Evolutionary conservation across 192 early-diverging fungal genomes (phyloP), one percentile per base, ranked within the genome.

Genomic region (Backusella sp.): DNA sequence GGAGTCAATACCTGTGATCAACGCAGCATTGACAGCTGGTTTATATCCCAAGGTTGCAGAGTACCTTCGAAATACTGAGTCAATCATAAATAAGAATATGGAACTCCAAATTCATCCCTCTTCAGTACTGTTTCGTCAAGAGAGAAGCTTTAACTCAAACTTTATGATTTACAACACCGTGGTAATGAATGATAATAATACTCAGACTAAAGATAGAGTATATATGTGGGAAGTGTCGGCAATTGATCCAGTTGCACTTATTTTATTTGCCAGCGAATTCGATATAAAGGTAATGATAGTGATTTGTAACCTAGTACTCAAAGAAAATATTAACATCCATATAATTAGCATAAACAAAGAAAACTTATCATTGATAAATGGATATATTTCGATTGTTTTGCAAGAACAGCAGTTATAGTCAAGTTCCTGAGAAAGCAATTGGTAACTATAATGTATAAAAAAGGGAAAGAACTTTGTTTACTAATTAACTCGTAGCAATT

Each of bases 51-150:
- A 94, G 66, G 83, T 96, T 56, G 92, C 85, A 12, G 65, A 62
- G 21, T 42, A 68, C 32, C 74, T 81, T 78, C 53, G 74, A 72
- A 28, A 35, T 8, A 73, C 81, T 41, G 72, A 88, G 42, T 52
- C 77, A 68, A 76, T 86, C 30, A 76, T 74, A 1, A 86, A 89
- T 35, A 87, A 80, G 14, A 79, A 81, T 65, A 79, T 83, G 26
- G 70, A 68, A 12, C 88, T 95, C 4, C 90, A 90, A 62, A 84
- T 96, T 9, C 96, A 98, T 78, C 96, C 95, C 26, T 88, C 92
- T 62, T 96, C 95, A 0, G 82, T 90, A 41, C 73, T 92, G 37
- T 94, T 92, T 77, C 68, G 75, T 2, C 75, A 78, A 11, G 75
- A 81, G 53, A 76, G 78, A 68, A 49, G 11, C 34, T 79, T 0